These are phyloP conservation scores for Cicer arietinum DNA, from an alignment of 306 rosid genomes.

Conservation along the genomic window DNA sequence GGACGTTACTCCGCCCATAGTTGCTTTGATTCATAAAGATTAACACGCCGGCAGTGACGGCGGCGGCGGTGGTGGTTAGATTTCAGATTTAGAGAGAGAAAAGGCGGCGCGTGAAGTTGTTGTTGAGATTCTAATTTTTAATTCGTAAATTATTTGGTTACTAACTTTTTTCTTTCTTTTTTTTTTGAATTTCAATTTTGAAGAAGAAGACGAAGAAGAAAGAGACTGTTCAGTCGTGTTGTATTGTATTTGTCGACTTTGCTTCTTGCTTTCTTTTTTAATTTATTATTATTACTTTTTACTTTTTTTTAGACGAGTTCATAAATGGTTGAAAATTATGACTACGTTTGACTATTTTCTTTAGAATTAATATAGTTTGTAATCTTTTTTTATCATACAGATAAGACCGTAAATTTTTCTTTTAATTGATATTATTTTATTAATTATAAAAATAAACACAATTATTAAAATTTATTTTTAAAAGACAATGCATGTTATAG, in stretches of 20 bases:
- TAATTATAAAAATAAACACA: too few relatives aligned
- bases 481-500: too few relatives aligned
- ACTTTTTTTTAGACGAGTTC: too few relatives aligned
- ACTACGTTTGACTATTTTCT: too few relatives aligned
- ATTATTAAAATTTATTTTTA: too few relatives aligned
- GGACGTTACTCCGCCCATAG: constrained; percentile 95
- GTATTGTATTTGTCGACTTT: constrained; percentile 38
- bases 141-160: not conserved
- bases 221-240: constrained; percentile 38
- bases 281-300: too few relatives aligned
- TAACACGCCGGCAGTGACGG: not conserved
- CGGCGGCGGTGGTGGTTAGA: constrained; percentile 11
- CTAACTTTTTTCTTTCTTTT: constrained; percentile 24
- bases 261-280: not conserved
- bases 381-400: too few relatives aligned
- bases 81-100: constrained; percentile 31
- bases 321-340: too few relatives aligned
- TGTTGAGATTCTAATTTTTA: not conserved
- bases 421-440: too few relatives aligned
- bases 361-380: too few relatives aligned
- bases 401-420: too few relatives aligned
- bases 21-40: constrained; percentile 52
- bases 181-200: constrained; percentile 35
- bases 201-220: constrained; percentile 30
- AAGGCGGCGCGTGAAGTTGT: constrained; percentile 33